These are phyloP conservation scores for Cyclotella baltica DNA, from an alignment of 108 stramenopile genomes.

Conservation along the genomic window DNA sequence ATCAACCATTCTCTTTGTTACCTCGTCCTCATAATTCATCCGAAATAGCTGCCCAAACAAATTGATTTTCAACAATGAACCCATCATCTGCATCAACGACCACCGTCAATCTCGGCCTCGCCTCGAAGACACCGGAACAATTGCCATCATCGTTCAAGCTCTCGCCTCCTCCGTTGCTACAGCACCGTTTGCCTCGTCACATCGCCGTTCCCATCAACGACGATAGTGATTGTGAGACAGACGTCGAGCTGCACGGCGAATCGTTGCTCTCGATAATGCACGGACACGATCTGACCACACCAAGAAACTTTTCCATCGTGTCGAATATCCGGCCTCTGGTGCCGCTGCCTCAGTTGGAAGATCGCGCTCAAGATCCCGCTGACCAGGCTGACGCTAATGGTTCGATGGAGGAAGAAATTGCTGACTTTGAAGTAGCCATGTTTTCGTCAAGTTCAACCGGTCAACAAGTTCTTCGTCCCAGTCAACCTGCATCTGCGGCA, in stretches of 20 bases:
- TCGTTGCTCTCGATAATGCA: not conserved
- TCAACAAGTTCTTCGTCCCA: not conserved
- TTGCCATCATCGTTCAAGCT: not conserved
- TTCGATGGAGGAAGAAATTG: not conserved
- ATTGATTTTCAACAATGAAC: not conserved
- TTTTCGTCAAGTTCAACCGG: not conserved
- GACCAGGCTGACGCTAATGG: not conserved
- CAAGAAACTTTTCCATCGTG: not conserved
- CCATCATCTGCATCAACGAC: not conserved
- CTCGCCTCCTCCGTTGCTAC: constrained; percentile 3
- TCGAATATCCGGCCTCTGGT: not conserved
- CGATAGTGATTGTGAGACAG: not conserved
- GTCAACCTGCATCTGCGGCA: not conserved
- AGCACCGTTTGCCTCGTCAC: constrained; percentile 1
- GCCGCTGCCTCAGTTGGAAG: not conserved
- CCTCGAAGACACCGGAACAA: not conserved
- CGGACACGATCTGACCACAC: not conserved
- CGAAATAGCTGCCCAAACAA: too few species aligned
- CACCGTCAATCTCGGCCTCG: not conserved
- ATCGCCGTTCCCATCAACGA: not conserved
- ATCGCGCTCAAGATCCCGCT: not conserved
- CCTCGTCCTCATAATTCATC: not conserved
- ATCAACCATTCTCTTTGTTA: not conserved
- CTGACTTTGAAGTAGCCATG: constrained; percentile 10
- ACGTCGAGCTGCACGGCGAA: not conserved